These are phyloP conservation scores for Adansonia digitata DNA, from an alignment of 345 rosid genomes.

Conservation along the genomic window DNA sequence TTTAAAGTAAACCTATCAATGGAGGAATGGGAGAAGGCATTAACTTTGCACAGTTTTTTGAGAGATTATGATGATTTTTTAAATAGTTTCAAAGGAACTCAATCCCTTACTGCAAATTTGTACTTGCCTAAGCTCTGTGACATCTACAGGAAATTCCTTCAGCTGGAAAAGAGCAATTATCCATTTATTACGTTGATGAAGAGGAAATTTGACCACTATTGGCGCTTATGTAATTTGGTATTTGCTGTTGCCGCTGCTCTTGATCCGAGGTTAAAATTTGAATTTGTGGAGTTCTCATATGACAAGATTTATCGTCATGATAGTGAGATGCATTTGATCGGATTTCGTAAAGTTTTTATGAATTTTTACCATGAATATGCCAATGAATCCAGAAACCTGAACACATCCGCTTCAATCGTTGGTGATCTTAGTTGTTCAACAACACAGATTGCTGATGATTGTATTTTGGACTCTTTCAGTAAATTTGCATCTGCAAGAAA, in stretches of 20 bases:
- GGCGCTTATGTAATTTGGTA: too few relatives aligned
- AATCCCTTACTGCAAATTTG: too few relatives aligned
- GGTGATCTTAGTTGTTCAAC: background rate
- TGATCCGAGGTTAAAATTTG: too few relatives aligned
- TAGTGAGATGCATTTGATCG: background rate
- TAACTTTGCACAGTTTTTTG: background rate
- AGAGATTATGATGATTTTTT: background rate
- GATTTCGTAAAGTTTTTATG: background rate
- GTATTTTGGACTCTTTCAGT: background rate
- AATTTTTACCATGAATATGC: background rate
- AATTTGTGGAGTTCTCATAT: too few relatives aligned
- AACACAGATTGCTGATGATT: background rate
- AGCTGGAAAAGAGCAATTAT: too few relatives aligned
- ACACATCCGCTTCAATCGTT: background rate
- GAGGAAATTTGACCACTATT: too few relatives aligned
- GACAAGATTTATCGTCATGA: background rate
- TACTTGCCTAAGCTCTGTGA: too few relatives aligned
- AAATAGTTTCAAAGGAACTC: too few relatives aligned
- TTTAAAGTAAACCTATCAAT: background rate
- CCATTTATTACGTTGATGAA: too few relatives aligned
- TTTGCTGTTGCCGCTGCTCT: too few relatives aligned
- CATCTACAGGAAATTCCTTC: too few relatives aligned
- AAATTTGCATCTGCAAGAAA: background rate
- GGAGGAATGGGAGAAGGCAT: background rate
- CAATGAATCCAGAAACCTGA: background rate